These are phyloP conservation scores for Moricandia moricandioides DNA, from an alignment of 345 rosid genomes.

Conservation along the genomic window DNA sequence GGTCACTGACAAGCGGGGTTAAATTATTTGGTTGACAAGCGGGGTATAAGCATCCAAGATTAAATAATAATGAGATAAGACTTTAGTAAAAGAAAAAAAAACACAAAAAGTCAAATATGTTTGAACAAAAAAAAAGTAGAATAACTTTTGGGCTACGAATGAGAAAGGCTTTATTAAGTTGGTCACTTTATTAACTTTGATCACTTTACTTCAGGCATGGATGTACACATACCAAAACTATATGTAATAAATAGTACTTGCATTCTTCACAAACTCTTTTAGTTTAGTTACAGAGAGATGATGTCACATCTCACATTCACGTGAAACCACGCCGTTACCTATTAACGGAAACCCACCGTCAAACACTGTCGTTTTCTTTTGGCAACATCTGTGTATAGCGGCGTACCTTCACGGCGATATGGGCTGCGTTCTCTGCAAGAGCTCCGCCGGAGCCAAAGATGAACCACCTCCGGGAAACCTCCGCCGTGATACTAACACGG, in stretches of 20 bases:
- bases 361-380: conserved; percentile 12
- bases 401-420: conserved; percentile 28
- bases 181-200: background rate
- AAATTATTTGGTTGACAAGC: background rate
- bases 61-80: background rate
- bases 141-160: background rate
- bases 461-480: conserved; percentile 24
- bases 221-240: background rate
- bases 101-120: background rate
- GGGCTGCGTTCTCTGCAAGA: conserved; percentile 69
- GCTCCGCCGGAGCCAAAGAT: conserved; percentile 21
- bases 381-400: background rate
- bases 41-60: background rate
- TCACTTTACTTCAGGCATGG: background rate
- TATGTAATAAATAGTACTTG: background rate
- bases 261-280: background rate
- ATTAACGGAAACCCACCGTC: conserved; percentile 5
- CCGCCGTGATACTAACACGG: conserved; percentile 32
- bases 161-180: background rate
- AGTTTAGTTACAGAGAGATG: background rate
- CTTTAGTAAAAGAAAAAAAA: background rate
- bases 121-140: background rate
- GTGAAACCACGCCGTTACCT: conserved; percentile 2
- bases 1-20: too few species aligned
- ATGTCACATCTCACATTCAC: background rate